Conservation (phyloP, 2,329 filamentous ascomycete genomes). For the Penicillium sumatraense region DNA sequence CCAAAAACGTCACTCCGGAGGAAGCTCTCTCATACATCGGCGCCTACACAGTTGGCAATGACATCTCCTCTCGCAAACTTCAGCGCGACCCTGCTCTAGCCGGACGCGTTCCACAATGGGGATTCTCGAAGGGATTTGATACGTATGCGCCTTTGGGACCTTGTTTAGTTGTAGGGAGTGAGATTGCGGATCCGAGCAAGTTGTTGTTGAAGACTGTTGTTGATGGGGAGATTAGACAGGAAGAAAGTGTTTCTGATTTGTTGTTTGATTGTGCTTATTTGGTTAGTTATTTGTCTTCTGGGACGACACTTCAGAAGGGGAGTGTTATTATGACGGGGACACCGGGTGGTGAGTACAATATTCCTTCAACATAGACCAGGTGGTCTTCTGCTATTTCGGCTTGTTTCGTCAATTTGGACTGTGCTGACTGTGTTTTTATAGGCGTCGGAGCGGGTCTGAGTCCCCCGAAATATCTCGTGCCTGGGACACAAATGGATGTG, state of each 20-base stretch:
- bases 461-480: slow-evolving; percentile 44
- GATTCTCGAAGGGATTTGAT: slow-evolving; percentile 63
- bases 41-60: slow-evolving; percentile 61
- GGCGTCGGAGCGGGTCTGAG: slow-evolving; percentile 50
- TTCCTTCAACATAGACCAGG: not conserved
- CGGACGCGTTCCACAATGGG: slow-evolving; percentile 60
- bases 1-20: slow-evolving; percentile 53
- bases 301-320: slow-evolving; percentile 52
- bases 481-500: slow-evolving; percentile 48
- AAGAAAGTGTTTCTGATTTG: slow-evolving; percentile 46
- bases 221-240: slow-evolving; percentile 55
- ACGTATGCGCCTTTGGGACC: slow-evolving; percentile 60
- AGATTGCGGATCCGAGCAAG: slow-evolving; percentile 50
- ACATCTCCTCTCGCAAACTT: slow-evolving; percentile 58
- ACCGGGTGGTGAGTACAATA: slow-evolving; percentile 38
- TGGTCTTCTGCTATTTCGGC: not conserved
- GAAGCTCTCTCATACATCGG: slow-evolving; percentile 57
- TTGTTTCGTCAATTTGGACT: not conserved
- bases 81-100: slow-evolving; percentile 57
- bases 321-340: slow-evolving; percentile 58
- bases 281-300: slow-evolving; percentile 37
- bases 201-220: slow-evolving; percentile 53
- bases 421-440: slow-evolving; percentile 1
- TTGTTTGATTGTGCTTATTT: slow-evolving; percentile 49
- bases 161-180: slow-evolving; percentile 47